Evolutionary conservation across 192 early-diverging fungal genomes (phyloP).

Genomic region (Umbelopsis sp.): DNA sequence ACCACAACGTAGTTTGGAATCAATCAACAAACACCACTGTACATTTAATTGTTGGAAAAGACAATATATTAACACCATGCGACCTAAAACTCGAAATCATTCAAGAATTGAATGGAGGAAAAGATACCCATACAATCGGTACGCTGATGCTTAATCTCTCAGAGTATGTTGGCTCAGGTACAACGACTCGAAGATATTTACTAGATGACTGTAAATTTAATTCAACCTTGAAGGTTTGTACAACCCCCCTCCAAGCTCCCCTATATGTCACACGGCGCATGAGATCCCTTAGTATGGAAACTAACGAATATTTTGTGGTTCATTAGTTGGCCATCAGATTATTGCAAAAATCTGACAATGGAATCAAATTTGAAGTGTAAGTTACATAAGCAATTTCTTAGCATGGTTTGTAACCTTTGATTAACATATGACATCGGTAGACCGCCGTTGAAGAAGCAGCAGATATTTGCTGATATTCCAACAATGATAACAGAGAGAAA

Average conservation of each 20-base stretch:
- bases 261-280: not conserved
- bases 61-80: conserved; percentile 73
- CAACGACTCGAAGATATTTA: conserved; percentile 57
- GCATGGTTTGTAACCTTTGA: not conserved
- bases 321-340: conserved; percentile 38
- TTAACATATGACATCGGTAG: conserved; percentile 20
- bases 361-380: conserved; percentile 34
- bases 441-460: conserved; percentile 38
- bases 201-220: conserved; percentile 77
- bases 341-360: conserved; percentile 30
- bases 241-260: not conserved
- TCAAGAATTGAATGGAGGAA: conserved; percentile 63
- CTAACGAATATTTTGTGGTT: not conserved
- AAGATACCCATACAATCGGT: conserved; percentile 64
- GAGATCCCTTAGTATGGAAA: not conserved
- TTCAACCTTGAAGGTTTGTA: conserved; percentile 74
- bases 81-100: conserved; percentile 68
- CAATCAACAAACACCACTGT: conserved; percentile 50
- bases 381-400: not conserved
- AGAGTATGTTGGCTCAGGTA: conserved; percentile 65
- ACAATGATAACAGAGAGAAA: conserved; percentile 37
- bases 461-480: conserved; percentile 39
- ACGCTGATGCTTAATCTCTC: conserved; percentile 76
- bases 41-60: conserved; percentile 70
- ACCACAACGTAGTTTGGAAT: conserved; percentile 68